These are phyloP conservation scores for Pinus tabuliformis DNA, from an alignment of 75 land plant genomes.

Conservation along the genomic window DNA sequence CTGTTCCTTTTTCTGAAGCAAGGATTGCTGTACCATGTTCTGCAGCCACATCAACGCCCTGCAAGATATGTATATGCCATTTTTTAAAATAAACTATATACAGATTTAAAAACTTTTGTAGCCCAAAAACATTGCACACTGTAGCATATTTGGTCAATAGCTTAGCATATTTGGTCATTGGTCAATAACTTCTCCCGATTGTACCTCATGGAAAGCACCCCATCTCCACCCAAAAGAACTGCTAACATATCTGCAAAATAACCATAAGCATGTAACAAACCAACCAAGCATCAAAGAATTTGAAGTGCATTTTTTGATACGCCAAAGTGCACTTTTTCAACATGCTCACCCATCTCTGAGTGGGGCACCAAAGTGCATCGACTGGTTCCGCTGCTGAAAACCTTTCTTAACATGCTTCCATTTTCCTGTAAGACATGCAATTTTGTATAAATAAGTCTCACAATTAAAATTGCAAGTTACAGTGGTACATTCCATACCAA, in stretches of 20 bases:
- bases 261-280: background rate
- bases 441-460: background rate
- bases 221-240: conserved; percentile 45
- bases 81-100: background rate
- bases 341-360: conserved; percentile 20
- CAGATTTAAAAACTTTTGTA: background rate
- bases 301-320: too few relatives aligned
- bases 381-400: conserved; percentile 20
- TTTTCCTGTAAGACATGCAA: conserved; percentile 13
- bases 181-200: background rate
- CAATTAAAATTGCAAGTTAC: background rate
- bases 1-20: conserved; percentile 32
- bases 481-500: background rate
- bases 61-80: conserved; percentile 3
- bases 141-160: background rate
- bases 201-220: conserved; percentile 46
- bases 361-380: conserved; percentile 24
- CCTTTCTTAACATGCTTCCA: conserved; percentile 39
- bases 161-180: background rate
- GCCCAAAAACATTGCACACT: background rate
- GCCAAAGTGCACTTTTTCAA: background rate
- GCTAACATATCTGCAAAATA: conserved; percentile 28
- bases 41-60: conserved; percentile 38
- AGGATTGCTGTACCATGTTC: conserved; percentile 32
- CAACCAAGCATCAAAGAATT: too few relatives aligned